A percentile compares a stretch with the other conserved stretches of the same genome.
Conservation (phyloP, 148 eudicot species). For the Oxyria digyna region DNA sequence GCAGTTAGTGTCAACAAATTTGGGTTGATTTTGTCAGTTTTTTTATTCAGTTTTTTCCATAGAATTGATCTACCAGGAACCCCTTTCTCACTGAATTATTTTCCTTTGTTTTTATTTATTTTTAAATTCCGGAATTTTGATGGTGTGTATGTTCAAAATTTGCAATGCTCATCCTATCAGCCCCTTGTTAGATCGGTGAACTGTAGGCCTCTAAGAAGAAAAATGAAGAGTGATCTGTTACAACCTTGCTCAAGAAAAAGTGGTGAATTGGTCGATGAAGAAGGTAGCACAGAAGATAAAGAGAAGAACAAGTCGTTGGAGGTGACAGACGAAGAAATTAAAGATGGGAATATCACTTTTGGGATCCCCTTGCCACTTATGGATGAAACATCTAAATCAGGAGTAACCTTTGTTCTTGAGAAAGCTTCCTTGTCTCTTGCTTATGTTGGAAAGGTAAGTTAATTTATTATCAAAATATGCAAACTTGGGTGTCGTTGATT, state of each 20-base stretch:
- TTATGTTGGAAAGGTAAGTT: conserved; percentile 16
- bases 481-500: not conserved
- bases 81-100: not conserved
- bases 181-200: not conserved
- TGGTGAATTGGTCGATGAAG: not conserved
- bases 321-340: not conserved
- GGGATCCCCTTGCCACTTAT: not conserved
- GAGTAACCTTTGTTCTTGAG: conserved; percentile 20
- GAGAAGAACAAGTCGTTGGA: not conserved
- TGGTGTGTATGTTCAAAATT: not conserved
- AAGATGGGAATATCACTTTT: not conserved
- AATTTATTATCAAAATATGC: not conserved
- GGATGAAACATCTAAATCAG: not conserved
- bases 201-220: not conserved
- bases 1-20: not conserved
- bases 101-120: not conserved
- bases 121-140: not conserved
- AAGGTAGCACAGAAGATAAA: not conserved
- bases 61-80: not conserved
- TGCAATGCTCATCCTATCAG: not conserved
- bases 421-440: conserved; percentile 20
- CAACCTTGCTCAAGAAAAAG: not conserved
- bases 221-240: not conserved
- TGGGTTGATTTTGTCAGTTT: not conserved
- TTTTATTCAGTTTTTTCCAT: too few relatives aligned